Conservation (phyloP, 371 early-diverging fungal genomes). For the Haplosporangium sp. region DNA sequence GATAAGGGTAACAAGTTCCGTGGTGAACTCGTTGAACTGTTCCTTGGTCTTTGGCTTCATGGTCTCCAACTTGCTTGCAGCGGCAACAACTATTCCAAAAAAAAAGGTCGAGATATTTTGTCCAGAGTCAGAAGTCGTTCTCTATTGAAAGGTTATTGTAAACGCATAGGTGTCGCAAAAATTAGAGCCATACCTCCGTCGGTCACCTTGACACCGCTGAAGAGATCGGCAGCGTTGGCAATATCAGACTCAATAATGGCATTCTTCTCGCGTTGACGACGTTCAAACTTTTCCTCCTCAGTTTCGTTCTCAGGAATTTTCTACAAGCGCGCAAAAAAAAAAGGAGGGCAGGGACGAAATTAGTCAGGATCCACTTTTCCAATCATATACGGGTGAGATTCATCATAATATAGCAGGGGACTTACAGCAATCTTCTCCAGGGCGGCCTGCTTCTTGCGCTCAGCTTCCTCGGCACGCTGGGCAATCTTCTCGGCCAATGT, state of each 20-base stretch:
- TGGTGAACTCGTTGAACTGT: slow-evolving; percentile 84
- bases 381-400: neutral
- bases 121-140: neutral
- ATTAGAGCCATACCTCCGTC: slow-evolving; percentile 17
- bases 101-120: neutral
- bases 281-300: slow-evolving; percentile 71
- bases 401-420: neutral
- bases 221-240: slow-evolving; percentile 86
- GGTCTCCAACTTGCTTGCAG: slow-evolving; percentile 67
- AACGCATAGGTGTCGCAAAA: no score
- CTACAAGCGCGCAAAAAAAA: no score
- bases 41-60: slow-evolving; percentile 84
- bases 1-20: slow-evolving; percentile 76
- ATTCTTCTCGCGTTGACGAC: slow-evolving; percentile 74
- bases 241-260: slow-evolving; percentile 84
- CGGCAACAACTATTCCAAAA: slow-evolving; percentile 49
- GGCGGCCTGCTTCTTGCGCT: slow-evolving; percentile 67
- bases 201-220: slow-evolving; percentile 76
- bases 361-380: no score
- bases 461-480: slow-evolving; percentile 79
- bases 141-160: no score
- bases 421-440: slow-evolving; percentile 64
- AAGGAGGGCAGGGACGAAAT: no score
- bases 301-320: slow-evolving; percentile 62
- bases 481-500: slow-evolving; percentile 84